phyloP scores from a whole-genome alignment of 1,139 yeast genomes.

The Suhomyces guaymorum region DNA sequence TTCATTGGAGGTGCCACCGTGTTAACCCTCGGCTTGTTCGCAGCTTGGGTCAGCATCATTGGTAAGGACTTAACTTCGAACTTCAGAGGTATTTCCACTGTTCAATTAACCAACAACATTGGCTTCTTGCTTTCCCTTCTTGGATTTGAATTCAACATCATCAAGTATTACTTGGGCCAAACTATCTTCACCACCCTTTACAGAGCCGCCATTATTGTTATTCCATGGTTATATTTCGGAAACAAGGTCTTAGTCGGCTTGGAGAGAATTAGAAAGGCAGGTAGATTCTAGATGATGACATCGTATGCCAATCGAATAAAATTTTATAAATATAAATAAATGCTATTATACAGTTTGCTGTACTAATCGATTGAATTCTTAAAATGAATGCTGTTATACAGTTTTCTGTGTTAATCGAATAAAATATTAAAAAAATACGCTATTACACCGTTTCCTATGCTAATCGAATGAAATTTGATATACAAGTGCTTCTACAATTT shows the following conservation, averaged over 20 bases:
- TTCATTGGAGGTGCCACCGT: slow-evolving; percentile 51
- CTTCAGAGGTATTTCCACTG: slow-evolving; percentile 28
- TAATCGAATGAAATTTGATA: background rate
- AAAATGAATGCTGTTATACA: too few species aligned
- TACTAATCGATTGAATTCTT: too few species aligned
- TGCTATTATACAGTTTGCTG: slow-evolving; percentile 1
- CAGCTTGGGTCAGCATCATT: slow-evolving; percentile 49
- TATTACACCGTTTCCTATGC: too few species aligned
- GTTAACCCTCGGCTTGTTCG: slow-evolving; percentile 45
- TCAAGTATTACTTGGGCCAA: slow-evolving; percentile 67
- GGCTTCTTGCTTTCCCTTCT: slow-evolving; percentile 56
- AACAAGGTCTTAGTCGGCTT: slow-evolving; percentile 54
- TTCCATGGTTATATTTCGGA: slow-evolving; percentile 67
- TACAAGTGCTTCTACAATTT: slow-evolving; percentile 1
- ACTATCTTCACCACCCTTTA: slow-evolving; percentile 71
- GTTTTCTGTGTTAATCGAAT: too few species aligned
- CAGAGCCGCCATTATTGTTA: slow-evolving; percentile 50
- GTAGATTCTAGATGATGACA: slow-evolving; percentile 21
- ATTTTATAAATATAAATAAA: slow-evolving; percentile 1
- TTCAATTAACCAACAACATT: slow-evolving; percentile 36
- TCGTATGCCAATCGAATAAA: background rate
- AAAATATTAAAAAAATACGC: too few species aligned
- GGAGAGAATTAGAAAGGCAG: slow-evolving; percentile 35
- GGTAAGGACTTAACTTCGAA: slow-evolving; percentile 47
- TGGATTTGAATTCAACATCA: slow-evolving; percentile 63